Base-by-base conservation (phyloP, 257 asterid genomes). In the Thymus mandschuricus region DNA sequence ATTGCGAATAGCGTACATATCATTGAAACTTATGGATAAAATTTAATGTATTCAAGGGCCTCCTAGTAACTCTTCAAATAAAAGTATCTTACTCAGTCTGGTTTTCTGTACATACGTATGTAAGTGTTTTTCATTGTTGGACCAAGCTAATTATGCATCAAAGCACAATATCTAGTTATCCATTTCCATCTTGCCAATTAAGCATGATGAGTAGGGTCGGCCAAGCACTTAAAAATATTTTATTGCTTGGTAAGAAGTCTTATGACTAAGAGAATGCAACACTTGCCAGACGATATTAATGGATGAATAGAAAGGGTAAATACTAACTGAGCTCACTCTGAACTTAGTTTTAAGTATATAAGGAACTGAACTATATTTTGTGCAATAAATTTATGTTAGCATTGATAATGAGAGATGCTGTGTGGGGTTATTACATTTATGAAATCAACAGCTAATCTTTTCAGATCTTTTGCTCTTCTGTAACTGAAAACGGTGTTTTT, bases 131-230 rank as follows among this genome's bases (percentile, higher is more conserved):
- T 21, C 21, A n/a, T 9, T 69, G 46, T 46, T 8, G 27, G 56
- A 69, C 35, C 58, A 57, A 69, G 74, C 58, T 44, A 57, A 55
- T 41, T 51, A 8, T n/a, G 12, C 44, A 30, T 69, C 15, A 44
- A 13, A 45, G 50, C 49, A 34, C 21, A 13, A 27, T 50, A 43
- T 68, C 21, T 9, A 68, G 5, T 8, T 30, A 43, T 41, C 57
- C 28, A 6, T 57, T 30, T 28, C 49, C 31, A 43, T 57, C 57
- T 43, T 55, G 33, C 57, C 45, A 43, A 56, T 9, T 21, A 21
- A 21, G 21, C 21, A 21, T 21, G 21, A 21, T 21, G 21, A 21
- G 21, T 21, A 21, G 61, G 8, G 46, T 12, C 28, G 52, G 64
- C 67, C 28, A 5, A 13, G 48, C 9, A 6, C 45, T 28, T 57